Conservation (phyloP, 1,284 basidiomycete genomes). For the Schizophyllum amplum region DNA sequence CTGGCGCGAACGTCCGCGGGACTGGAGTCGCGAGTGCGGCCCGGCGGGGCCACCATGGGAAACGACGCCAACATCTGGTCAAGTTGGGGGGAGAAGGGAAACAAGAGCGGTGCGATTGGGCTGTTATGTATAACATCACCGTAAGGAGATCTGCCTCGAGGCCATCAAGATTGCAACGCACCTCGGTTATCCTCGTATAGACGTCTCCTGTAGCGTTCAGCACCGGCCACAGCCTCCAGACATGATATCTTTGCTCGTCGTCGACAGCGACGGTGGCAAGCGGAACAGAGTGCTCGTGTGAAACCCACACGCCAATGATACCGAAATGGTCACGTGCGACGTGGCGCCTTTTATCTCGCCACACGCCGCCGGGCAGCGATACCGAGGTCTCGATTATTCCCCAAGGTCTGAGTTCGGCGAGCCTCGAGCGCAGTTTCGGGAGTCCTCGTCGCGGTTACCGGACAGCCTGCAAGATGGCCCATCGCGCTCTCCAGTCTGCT, state of each 20-base stretch:
- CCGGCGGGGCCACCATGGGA: neutral
- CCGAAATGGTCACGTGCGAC: neutral
- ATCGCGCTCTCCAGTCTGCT: neutral
- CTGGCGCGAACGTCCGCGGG: constrained; percentile 39
- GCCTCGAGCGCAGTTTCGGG: neutral
- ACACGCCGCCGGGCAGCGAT: neutral
- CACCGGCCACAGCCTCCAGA: neutral
- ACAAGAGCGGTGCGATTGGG: neutral
- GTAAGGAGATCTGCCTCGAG: neutral
- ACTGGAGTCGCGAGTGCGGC: constrained; percentile 10
- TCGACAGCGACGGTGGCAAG: neutral
- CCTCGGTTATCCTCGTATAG: neutral
- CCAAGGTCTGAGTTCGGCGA: neutral
- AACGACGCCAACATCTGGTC: neutral
- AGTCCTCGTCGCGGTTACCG: neutral
- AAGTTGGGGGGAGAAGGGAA: neutral
- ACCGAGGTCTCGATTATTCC: too few relatives aligned
- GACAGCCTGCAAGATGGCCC: neutral
- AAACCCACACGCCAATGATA: neutral
- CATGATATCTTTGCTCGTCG: neutral
- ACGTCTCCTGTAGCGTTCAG: neutral
- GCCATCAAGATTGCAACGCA: neutral
- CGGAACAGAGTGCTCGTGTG: neutral
- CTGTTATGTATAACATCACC: neutral
- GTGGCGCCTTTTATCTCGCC: neutral